Conservation (phyloP, 2,329 filamentous ascomycete species). For the Lasiodiplodia citricola region DNA sequence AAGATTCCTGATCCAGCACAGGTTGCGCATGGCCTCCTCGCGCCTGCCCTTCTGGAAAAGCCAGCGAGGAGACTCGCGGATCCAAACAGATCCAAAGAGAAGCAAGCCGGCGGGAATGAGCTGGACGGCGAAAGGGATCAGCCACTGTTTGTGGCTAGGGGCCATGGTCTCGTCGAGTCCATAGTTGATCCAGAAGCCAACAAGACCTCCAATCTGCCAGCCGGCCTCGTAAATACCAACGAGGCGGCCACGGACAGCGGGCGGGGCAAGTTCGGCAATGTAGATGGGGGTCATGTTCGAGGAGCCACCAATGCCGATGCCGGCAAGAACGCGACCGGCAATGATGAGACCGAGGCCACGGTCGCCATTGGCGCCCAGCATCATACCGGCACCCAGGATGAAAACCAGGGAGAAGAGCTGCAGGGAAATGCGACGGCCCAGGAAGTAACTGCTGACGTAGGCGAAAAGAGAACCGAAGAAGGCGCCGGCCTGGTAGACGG, state of each 20-base stretch:
- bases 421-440: constrained; percentile 70
- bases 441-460: constrained; percentile 69
- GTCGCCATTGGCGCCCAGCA: constrained; percentile 62
- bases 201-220: constrained; percentile 59
- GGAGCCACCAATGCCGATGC: constrained; percentile 61
- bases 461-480: constrained; percentile 80
- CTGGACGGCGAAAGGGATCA: constrained; percentile 67
- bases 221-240: constrained; percentile 63
- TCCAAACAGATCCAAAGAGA: constrained; percentile 59
- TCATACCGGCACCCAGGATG: constrained; percentile 72
- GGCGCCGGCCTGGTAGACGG: constrained; percentile 80
- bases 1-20: constrained; percentile 69
- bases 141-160: constrained; percentile 51
- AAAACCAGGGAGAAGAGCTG: constrained; percentile 68
- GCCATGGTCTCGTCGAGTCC: constrained; percentile 51
- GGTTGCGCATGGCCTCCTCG: constrained; percentile 58
- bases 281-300: constrained; percentile 66
- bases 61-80: constrained; percentile 68
- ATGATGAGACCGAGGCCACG: constrained; percentile 62
- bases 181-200: constrained; percentile 56
- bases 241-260: constrained; percentile 63
- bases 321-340: constrained; percentile 62
- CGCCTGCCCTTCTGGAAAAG: constrained; percentile 66
- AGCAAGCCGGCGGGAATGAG: constrained; percentile 44
- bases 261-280: constrained; percentile 63